Evolutionary conservation across 2,329 filamentous ascomycete genomes (phyloP).

Genomic region (Simplicillium sp.): DNA sequence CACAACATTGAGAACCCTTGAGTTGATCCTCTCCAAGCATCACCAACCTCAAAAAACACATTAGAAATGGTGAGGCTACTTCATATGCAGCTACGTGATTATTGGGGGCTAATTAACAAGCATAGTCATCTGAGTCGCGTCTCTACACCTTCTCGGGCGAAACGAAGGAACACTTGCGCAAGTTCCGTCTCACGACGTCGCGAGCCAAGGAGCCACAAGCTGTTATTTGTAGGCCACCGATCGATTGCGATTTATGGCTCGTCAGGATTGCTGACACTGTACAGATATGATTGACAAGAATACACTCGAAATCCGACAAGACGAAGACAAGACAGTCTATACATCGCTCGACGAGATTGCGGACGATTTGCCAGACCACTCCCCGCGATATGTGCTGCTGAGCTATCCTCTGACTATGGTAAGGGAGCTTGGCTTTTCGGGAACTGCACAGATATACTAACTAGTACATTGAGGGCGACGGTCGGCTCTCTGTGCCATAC

Average conservation of each 20-base stretch:
- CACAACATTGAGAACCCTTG: too few relatives aligned
- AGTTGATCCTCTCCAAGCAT: too few relatives aligned
- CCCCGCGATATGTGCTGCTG: conserved; percentile 80
- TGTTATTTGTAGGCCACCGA: conserved; percentile 68
- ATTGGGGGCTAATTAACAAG: background rate
- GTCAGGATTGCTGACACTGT: too few relatives aligned
- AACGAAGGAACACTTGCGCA: conserved; percentile 82
- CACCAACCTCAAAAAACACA: too few relatives aligned
- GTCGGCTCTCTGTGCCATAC: conserved; percentile 82
- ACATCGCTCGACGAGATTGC: conserved; percentile 69
- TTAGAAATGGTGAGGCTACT: background rate
- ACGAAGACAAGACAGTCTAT: conserved; percentile 69
- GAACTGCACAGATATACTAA: background rate
- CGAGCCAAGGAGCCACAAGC: conserved; percentile 80
- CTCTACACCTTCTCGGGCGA: conserved; percentile 89
- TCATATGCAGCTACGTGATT: background rate
- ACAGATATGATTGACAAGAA: conserved; percentile 77
- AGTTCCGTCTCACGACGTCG: conserved; percentile 88
- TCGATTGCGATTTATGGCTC: too few relatives aligned
- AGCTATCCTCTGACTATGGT: conserved; percentile 87
- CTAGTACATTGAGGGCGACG: conserved; percentile 51
- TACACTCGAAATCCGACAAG: conserved; percentile 80
- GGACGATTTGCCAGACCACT: conserved; percentile 87
- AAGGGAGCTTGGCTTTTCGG: conserved; percentile 18
- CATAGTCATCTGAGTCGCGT: conserved; percentile 63